These are phyloP conservation scores for Austroboletus novae-zelandiae DNA, from an alignment of 1,284 basidiomycete genomes.

Conservation along the genomic window DNA sequence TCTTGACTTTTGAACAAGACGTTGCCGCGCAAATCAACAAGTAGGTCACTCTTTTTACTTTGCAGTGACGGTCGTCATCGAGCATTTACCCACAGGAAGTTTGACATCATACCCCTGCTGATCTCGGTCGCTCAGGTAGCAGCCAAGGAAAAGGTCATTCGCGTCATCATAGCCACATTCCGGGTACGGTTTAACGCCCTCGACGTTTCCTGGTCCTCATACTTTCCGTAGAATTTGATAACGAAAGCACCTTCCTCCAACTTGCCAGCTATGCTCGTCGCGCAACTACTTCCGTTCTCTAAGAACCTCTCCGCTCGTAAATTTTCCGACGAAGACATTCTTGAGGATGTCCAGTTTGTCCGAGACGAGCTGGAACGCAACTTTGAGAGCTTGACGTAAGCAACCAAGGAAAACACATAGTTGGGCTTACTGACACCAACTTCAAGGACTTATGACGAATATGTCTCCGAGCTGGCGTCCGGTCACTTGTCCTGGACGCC, in stretches of 20 bases:
- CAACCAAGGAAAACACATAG: conserved; percentile 1
- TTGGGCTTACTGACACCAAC: not conserved
- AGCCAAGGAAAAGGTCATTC: conserved; percentile 96
- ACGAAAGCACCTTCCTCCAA: conserved; percentile 80
- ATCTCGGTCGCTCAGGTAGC: conserved; percentile 85
- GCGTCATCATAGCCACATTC: conserved; percentile 93
- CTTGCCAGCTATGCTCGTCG: conserved; percentile 89
- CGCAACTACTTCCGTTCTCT: conserved; percentile 81
- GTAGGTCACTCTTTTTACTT: conserved; percentile 31
- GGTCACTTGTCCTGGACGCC: conserved; percentile 95
- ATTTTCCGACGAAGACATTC: conserved; percentile 93
- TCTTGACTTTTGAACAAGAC: conserved; percentile 86
- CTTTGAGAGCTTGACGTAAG: conserved; percentile 87
- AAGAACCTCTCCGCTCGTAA: conserved; percentile 84
- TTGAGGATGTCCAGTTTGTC: conserved; percentile 88
- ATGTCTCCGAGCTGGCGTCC: conserved; percentile 85
- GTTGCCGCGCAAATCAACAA: conserved; percentile 85
- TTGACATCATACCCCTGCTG: conserved; percentile 86
- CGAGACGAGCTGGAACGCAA: conserved; percentile 78
- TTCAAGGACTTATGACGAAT: conserved; percentile 91
- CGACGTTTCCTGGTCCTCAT: conserved; percentile 2
- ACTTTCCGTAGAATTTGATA: conserved; percentile 72
- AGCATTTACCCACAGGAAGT: conserved; percentile 55
- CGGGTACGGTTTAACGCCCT: conserved; percentile 46
- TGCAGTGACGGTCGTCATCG: not conserved